Evolutionary conservation across 352 stramenopile species (phyloP), one percentile per base, ranked within the genome.

Genomic region (Aphanomyces astaci): DNA sequence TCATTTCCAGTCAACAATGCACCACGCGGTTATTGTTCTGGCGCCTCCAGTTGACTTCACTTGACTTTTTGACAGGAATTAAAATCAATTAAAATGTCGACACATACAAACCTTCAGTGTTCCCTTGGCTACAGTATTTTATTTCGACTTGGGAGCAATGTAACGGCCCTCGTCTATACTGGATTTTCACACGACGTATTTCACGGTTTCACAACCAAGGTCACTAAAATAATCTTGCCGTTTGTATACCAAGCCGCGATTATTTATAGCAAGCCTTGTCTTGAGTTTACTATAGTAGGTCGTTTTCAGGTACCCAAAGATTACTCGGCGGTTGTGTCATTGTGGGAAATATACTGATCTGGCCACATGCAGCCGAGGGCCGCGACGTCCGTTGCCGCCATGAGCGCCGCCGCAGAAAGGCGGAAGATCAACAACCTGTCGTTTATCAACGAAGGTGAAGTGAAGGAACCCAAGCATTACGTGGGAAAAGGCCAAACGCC

Each of bases 391-490:
- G n/a, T n/a, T n/a, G n/a, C 9, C 19, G 48, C 48, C 19, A 10
- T 24, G 10, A 10, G 48, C 48, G 48, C 48, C 48, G 48, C 48
- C 19, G 13, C 24, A 7, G 51, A 30, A 13, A 22, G 51, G 17
- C 15, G 51, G 30, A 59, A 59, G 24, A 10, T 30, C 9, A 68
- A 59, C 62, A 52, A 59, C 33, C 43, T 68, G n/a, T 68, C 62
- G 19, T 68, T 68, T 33, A 68, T 68, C 51, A 52, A 52, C 24
- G 62, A 68, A 48, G 62, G 49, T 5, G 62, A 68, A 59, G 51
- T 60, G 1, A 68, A 68, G 51, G 48, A 62, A 31, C 43, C 62
- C 28, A 25, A 11, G 62, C 48, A 48, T 68, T 31, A 62, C 62
- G 30, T 22, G 10, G 11, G 10, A n/a, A 4, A 13, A 10, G 24